Base-by-base conservation (phyloP, 2,329 filamentous ascomycete genomes). In the Stagonosporopsis vannaccii region DNA sequence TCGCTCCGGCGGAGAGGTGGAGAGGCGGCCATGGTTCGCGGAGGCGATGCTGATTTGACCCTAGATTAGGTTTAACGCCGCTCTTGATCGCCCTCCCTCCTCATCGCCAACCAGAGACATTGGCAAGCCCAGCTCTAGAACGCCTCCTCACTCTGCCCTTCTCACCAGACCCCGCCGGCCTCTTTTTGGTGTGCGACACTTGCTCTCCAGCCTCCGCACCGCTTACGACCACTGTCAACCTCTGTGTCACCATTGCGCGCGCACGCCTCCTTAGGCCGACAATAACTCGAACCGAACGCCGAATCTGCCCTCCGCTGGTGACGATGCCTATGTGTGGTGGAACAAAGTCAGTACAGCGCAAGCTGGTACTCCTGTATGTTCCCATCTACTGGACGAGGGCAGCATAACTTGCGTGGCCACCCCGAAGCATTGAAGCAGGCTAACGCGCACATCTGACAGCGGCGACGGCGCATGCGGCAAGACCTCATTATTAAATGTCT, bases 401-500 rank as follows among this genome's bases (percentile, higher is more conserved):
- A 43, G 35, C 36, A 20, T 37, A 20, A 17, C 30, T 49, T 30
- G 56, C 20, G 37, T 33, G 42, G 49, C 17, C 32, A 61, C 12
- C 25, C 20, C 25, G 19, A 62, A 68, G 61, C 59, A 70, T 63
- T 42, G 60, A 44, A 55, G 36, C 48, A 42, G 53, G 58, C 68
- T 66, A 63, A 75, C 71, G 32, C 71, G 32, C 17, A 43, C 47
- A 41, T 59, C 22, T 43, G 45, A 60, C 62, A 97, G 92, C 75
- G 94, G 94, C 70, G 94, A 98, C 76, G 94, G 94, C 84, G 94
- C 94, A 68, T 96, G 90, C 78, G 94, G 94, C 75, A 99, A 99
- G 84, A 99, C 95, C 51, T 97, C 93, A 63, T 80, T 98, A 72
- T 81, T 99, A 70, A 99, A 99, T 77, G 95, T 99, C 77, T 99